These are phyloP conservation scores for Paspalum notatum DNA, from an alignment of 176 grass and related monocot species.

Conservation along the genomic window DNA sequence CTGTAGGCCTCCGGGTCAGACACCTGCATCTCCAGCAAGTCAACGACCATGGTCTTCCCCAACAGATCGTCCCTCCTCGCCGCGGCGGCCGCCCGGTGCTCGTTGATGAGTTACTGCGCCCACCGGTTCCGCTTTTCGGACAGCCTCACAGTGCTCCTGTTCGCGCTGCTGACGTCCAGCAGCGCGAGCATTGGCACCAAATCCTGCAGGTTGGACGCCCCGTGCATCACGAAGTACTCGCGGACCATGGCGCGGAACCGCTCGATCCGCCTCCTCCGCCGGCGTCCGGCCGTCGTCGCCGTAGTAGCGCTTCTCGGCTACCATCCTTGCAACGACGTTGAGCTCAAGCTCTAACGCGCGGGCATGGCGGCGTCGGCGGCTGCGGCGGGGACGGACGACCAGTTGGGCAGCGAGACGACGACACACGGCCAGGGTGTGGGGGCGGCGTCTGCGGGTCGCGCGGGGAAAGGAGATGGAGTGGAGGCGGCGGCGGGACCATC, in stretches of 20 bases:
- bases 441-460: no score
- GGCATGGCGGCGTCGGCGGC: neutral
- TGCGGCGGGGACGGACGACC: no score
- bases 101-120: slow-evolving; percentile 47
- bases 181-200: slow-evolving; percentile 43
- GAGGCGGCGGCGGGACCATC: no score
- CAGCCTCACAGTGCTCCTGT: slow-evolving; percentile 1
- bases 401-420: no score
- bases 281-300: neutral
- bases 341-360: slow-evolving; percentile 47
- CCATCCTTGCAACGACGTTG: slow-evolving; percentile 45
- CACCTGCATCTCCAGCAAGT: slow-evolving; percentile 47
- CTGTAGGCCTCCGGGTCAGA: slow-evolving; percentile 45
- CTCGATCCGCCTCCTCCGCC: slow-evolving; percentile 24
- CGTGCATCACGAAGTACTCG: slow-evolving; percentile 38
- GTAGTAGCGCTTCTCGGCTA: slow-evolving; percentile 50
- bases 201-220: slow-evolving; percentile 52
- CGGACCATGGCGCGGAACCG: slow-evolving; percentile 35
- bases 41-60: slow-evolving; percentile 34
- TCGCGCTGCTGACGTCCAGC: slow-evolving; percentile 36
- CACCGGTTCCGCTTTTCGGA: slow-evolving; percentile 29
- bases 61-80: neutral
- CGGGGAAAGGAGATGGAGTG: no score
- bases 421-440: no score
- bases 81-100: neutral